phyloP scores from a whole-genome alignment of 345 rosid genomes.

The Citrus inodora region DNA sequence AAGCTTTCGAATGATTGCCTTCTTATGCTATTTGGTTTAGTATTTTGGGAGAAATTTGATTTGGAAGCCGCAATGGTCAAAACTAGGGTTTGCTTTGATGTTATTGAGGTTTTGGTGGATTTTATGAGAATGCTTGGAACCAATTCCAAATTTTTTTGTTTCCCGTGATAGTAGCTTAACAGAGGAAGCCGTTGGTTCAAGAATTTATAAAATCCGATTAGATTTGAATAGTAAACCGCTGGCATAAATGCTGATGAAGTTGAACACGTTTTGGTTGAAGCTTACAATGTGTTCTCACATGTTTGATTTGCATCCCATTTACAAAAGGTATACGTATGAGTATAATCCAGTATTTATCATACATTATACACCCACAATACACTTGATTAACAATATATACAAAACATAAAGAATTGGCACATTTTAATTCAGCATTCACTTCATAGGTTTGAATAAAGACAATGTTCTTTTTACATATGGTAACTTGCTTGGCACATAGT shows the following conservation, averaged over 20 bases:
- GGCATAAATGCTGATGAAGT: conserved; percentile 5
- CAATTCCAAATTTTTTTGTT: background rate
- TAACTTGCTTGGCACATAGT: background rate
- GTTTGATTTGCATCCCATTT: background rate
- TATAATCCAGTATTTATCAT: background rate
- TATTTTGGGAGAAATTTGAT: conserved; percentile 20
- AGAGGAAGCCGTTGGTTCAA: conserved; percentile 20
- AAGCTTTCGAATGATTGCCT: conserved; percentile 42
- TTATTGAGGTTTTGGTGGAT: conserved; percentile 29
- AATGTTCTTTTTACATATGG: background rate
- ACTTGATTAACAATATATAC: background rate
- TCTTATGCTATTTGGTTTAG: background rate
- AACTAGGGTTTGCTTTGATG: conserved; percentile 48
- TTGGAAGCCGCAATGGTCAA: conserved; percentile 53
- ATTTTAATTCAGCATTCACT: background rate
- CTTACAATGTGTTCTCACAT: background rate
- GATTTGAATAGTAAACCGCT: conserved; percentile 17
- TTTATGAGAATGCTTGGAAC: conserved; percentile 20
- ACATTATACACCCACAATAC: background rate
- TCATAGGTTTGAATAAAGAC: background rate
- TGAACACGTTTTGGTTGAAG: conserved; percentile 26
- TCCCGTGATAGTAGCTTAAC: conserved; percentile 14
- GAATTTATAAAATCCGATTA: conserved; percentile 19
- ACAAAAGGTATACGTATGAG: background rate
- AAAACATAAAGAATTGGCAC: background rate